Base-by-base conservation (phyloP, 495 filamentous ascomycete genomes). In the Penicillium paxilli region DNA sequence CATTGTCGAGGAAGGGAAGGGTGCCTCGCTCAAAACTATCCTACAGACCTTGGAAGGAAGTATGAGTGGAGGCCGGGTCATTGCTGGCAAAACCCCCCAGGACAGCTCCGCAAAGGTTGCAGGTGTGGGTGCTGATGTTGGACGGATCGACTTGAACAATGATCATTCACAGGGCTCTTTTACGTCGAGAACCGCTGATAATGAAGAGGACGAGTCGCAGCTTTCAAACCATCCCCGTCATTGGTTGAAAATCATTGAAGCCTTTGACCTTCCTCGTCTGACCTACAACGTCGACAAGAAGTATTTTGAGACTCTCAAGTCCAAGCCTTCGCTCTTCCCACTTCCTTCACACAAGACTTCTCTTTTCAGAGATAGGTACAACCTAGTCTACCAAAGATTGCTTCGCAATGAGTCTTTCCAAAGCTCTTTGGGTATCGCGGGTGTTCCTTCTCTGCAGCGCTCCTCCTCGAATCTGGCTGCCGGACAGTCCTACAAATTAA, bases 341-440 rank as follows among this genome's bases (percentile, higher is more conserved):
- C 75, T 84, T 1, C 85, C 91, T 19, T 83, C 87, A 4, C 87
- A 90, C 59, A 96, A 96, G 60, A 96, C 90, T 8, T 72, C 84
- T 10, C 72, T 96, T 40, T 96, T 97, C 71, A 83, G 92, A 42
- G 89, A 96, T 65, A 80, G 92, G 41, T 96, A 93, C 66, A 87
- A 96, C 57, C 75, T 97, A 32, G 83, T 98, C 24, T 89, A 97
- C 64, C 92, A 96, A 61, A 84, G 95, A 5, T 80, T 98, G 12
- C 79, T 98, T 11, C 86, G 94, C 26, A 96, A 96, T 65, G 93
- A 97, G 64, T 83, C 90, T 8, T 98, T 98, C 60, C 93, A 97
- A 63, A 83, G 85, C 12, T 88, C 91, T 3, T 77, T 87, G 14
- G 75, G 72, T 7, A 72, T 77, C 4, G 67, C 80, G 30, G 70